These are phyloP conservation scores for Malassezia psittaci DNA, from an alignment of 1,284 basidiomycete species.

Conservation along the genomic window DNA sequence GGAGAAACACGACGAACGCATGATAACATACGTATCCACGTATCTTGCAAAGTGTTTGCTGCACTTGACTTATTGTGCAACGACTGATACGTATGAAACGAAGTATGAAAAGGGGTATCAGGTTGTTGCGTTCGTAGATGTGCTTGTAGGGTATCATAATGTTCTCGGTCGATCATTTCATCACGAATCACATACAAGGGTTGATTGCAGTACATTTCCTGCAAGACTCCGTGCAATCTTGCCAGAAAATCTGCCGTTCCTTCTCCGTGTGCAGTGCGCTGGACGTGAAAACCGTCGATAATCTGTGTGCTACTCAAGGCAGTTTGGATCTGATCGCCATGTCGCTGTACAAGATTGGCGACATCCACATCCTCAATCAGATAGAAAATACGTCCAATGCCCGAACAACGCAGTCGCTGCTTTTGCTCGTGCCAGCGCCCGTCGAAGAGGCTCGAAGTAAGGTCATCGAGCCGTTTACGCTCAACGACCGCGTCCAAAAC, in stretches of 20 bases:
- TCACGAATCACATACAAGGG: slow-evolving; percentile 52
- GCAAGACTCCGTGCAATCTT: slow-evolving; percentile 51
- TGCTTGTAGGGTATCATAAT: slow-evolving; percentile 46
- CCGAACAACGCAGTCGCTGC: slow-evolving; percentile 52
- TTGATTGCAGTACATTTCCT: slow-evolving; percentile 33
- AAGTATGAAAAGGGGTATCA: slow-evolving; percentile 48
- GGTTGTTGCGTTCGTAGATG: slow-evolving; percentile 48
- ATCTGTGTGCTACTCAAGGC: slow-evolving; percentile 53
- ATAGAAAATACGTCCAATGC: slow-evolving; percentile 53
- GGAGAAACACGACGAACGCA: slow-evolving; percentile 53
- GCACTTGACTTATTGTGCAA: slow-evolving; percentile 52
- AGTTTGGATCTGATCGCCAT: slow-evolving; percentile 47
- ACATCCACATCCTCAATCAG: slow-evolving; percentile 54
- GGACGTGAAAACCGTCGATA: slow-evolving; percentile 54
- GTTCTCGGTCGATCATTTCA: slow-evolving; percentile 42
- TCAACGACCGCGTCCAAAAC: slow-evolving; percentile 56
- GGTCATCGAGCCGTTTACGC: slow-evolving; percentile 55
- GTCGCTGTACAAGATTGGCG: slow-evolving; percentile 35
- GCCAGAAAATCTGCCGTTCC: slow-evolving; percentile 53
- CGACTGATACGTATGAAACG: slow-evolving; percentile 51
- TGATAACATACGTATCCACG: slow-evolving; percentile 53
- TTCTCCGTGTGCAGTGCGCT: slow-evolving; percentile 51
- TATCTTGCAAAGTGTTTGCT: slow-evolving; percentile 50
- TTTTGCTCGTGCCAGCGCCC: slow-evolving; percentile 56
- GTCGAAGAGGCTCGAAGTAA: slow-evolving; percentile 53